Evolutionary conservation across 495 filamentous ascomycete genomes (phyloP), one percentile per base, ranked within the genome.

Genomic region (Wilcoxina mikolae): DNA sequence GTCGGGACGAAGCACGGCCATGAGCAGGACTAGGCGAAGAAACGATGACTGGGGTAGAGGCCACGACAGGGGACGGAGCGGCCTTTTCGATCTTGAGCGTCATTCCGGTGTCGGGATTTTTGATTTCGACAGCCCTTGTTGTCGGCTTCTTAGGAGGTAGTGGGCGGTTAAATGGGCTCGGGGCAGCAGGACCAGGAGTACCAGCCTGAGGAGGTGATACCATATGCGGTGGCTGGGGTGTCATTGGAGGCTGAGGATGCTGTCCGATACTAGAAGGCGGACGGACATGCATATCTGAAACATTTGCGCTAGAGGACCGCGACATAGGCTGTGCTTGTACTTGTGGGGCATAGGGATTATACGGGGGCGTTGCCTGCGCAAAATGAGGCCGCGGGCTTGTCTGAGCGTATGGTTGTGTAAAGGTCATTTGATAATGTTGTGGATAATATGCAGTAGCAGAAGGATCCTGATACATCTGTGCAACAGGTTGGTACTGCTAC

Each of bases 21-120:
- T 82, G 80, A 22, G 79, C 80, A 22, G 78, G 70, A 29, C 77
- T 78, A n/a, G 78, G 74, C n/a, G 81, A 76, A 11, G 78, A 72
- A 17, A 78, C 74, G 56, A 83, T 79, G 26, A 79, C 74, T 0
- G 78, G 78, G 39, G 76, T 73, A 23, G 78, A 77, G 1, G 75
- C 73, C 26, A 55, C 59, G 11, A 56, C 56, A 3, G 60, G 53
- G n/a, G n/a, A n/a, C 10, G 58, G 48, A 17, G 58, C 17, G 17
- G 57, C 39, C 23, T 56, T 50, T 25, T 56, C 45, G 53, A 56
- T 51, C 7, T 47, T 44, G 54, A 57, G 38, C 4, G 55, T 52
- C 7, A 23, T 28, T 24, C 53, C 33, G n/a, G 61, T 58, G 17
- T 0, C 25, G 0, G 63, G 63, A n/a, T 66, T 44, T 15, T 60